Percentiles rank a stretch among this genome's conserved stretches.
Conservation (phyloP, 192 early-diverging fungal genomes). For the Rhizoclosmatium sp. region DNA sequence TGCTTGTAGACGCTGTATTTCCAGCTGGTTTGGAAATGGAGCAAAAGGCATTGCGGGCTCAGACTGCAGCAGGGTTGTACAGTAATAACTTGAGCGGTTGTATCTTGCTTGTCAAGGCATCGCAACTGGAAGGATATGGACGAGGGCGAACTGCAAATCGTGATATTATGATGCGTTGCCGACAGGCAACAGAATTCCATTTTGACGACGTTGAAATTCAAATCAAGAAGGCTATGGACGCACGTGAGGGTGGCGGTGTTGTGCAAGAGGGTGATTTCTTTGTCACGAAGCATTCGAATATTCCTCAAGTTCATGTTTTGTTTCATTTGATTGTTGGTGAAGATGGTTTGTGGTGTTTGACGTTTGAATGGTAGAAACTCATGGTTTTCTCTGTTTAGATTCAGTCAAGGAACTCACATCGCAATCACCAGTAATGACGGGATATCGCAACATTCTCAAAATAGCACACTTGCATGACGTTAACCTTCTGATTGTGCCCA, state of each 20-base stretch:
- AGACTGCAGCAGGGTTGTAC: slow-evolving; percentile 72
- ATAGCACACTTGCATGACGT: slow-evolving; percentile 69
- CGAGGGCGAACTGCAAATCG: slow-evolving; percentile 58
- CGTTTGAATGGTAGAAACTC: not conserved
- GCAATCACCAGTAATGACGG: slow-evolving; percentile 54
- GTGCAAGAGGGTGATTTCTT: slow-evolving; percentile 69
- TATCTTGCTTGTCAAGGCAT: slow-evolving; percentile 59
- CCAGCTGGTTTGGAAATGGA: slow-evolving; percentile 47
- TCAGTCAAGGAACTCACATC: slow-evolving; percentile 32
- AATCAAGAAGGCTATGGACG: slow-evolving; percentile 60
- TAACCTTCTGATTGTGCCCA: slow-evolving; percentile 66
- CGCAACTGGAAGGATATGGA: slow-evolving; percentile 65
- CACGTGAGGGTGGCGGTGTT: slow-evolving; percentile 50
- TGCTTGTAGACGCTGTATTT: slow-evolving; percentile 51
- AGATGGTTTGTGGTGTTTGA: slow-evolving; percentile 49
- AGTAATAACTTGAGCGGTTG: slow-evolving; percentile 66
- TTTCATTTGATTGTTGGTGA: slow-evolving; percentile 76
- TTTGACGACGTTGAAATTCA: slow-evolving; percentile 75
- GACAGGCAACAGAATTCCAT: slow-evolving; percentile 78
- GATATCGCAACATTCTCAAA: slow-evolving; percentile 70
- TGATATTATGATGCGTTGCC: slow-evolving; percentile 60
- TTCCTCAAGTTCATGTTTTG: slow-evolving; percentile 74
- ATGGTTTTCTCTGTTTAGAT: not conserved
- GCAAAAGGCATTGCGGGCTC: slow-evolving; percentile 71
- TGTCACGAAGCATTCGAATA: slow-evolving; percentile 77